Percentiles rank a stretch among this genome's conserved stretches.
Evolutionary conservation across 2,329 filamentous ascomycete genomes (phyloP).

Genomic region (Biscogniauxia marginata): DNA sequence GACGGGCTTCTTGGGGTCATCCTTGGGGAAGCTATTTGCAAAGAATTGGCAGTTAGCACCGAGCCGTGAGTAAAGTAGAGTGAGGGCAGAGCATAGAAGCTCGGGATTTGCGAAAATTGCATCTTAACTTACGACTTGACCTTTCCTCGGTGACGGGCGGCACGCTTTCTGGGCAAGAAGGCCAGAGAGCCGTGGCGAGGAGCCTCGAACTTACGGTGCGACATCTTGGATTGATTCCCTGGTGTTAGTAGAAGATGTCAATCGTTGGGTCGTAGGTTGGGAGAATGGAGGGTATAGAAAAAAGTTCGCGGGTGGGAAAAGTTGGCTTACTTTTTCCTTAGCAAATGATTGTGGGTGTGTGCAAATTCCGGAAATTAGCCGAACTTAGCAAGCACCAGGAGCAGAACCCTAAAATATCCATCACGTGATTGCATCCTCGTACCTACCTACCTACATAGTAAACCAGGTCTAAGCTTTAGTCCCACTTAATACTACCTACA

Average conservation of each 20-base stretch:
- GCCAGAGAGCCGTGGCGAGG: constrained; percentile 93
- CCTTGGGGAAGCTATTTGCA: constrained; percentile 86
- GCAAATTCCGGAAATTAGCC: constrained; percentile 28
- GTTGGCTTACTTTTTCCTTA: constrained; percentile 23
- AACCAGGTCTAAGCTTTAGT: no score
- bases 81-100: constrained; percentile 17
- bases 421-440: no score
- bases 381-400: constrained; percentile 10
- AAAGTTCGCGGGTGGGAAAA: constrained; percentile 23
- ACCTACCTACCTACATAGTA: no score
- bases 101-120: neutral
- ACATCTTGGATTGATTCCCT: constrained; percentile 39
- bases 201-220: constrained; percentile 69
- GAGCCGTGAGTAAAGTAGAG: constrained; percentile 17
- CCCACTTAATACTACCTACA: no score
- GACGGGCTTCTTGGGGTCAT: constrained; percentile 99
- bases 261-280: constrained; percentile 30
- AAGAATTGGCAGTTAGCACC: constrained; percentile 20
- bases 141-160: constrained; percentile 91
- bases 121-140: constrained; percentile 83
- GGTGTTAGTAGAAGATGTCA: constrained; percentile 34
- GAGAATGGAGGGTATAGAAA: constrained; percentile 25
- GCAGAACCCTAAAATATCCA: constrained; percentile 20
- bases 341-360: constrained; percentile 23
- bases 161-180: constrained; percentile 87